Percentiles rank a stretch among this genome's conserved stretches.
Conservation (phyloP, 1,284 basidiomycete species). For the Marasmius fiardii region DNA sequence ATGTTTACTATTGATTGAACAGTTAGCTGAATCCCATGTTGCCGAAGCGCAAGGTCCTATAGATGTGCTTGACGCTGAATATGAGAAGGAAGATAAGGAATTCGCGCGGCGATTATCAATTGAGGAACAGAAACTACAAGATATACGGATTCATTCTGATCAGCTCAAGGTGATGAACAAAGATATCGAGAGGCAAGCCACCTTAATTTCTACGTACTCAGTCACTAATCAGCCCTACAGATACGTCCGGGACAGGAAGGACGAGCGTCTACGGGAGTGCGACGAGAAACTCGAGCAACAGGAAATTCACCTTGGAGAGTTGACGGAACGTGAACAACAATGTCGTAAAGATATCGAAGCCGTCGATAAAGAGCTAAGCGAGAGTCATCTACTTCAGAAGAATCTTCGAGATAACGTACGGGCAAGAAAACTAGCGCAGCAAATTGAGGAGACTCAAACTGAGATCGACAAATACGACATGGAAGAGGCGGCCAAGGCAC, state of each 20-base stretch:
- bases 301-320: constrained; percentile 56
- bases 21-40: constrained; percentile 70
- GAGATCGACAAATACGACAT: constrained; percentile 79
- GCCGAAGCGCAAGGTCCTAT: constrained; percentile 66
- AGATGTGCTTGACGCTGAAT: constrained; percentile 59
- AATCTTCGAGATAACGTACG: constrained; percentile 88
- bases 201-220: not conserved
- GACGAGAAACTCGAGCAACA: constrained; percentile 58
- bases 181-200: constrained; percentile 56
- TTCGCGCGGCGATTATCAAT: constrained; percentile 46
- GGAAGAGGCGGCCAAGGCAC: constrained; percentile 77
- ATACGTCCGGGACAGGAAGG: constrained; percentile 71
- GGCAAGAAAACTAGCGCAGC: constrained; percentile 65
- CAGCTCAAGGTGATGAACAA: constrained; percentile 60
- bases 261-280: constrained; percentile 61
- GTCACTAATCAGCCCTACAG: constrained; percentile 34
- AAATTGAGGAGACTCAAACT: constrained; percentile 66
- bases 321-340: constrained; percentile 50
- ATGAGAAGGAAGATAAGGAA: constrained; percentile 51
- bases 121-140: constrained; percentile 56
- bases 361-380: constrained; percentile 72
- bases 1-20: not conserved
- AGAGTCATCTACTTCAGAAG: constrained; percentile 63
- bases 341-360: constrained; percentile 49
- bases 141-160: constrained; percentile 65